These are phyloP conservation scores for Arabidopsis hybrid DNA, from an alignment of 441 rosid genomes.

Conservation along the genomic window DNA sequence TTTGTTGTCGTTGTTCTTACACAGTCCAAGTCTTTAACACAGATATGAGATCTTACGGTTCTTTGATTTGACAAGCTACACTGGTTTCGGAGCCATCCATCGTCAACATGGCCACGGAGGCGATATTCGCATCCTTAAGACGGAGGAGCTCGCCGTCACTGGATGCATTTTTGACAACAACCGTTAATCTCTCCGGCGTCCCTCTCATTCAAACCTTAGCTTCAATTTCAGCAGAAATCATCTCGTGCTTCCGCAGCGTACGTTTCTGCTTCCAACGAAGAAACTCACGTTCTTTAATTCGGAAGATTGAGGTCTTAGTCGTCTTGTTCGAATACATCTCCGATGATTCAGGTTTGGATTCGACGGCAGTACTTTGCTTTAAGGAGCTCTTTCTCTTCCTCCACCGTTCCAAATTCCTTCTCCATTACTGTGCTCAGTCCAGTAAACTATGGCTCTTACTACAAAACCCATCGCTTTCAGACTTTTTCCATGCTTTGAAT, in stretches of 20 bases:
- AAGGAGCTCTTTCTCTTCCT: constrained; percentile 78
- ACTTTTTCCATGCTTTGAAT: constrained; percentile 78
- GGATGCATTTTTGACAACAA: constrained; percentile 53
- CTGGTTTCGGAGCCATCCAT: constrained; percentile 28
- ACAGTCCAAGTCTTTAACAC: too few relatives aligned
- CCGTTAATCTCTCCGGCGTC: constrained; percentile 59
- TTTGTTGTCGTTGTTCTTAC: too few relatives aligned
- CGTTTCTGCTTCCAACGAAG: constrained; percentile 60
- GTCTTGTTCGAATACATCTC: constrained; percentile 60
- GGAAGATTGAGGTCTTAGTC: constrained; percentile 60
- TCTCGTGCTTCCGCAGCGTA: constrained; percentile 51
- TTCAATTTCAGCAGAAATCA: constrained; percentile 55
- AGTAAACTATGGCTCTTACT: constrained; percentile 84
- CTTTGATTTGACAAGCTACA: not conserved
- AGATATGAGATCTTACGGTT: not conserved
- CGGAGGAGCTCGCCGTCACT: constrained; percentile 65
- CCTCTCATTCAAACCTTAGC: constrained; percentile 61
- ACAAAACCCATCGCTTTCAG: constrained; percentile 68
- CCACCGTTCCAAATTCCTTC: constrained; percentile 76
- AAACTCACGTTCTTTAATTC: constrained; percentile 69
- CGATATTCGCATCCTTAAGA: constrained; percentile 70
- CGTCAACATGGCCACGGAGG: constrained; percentile 65
- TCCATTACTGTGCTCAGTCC: constrained; percentile 67
- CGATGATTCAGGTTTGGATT: constrained; percentile 47
- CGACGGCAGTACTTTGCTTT: constrained; percentile 55